Conservation (phyloP, 139 green algal genomes). For the Deuterostichococcus epilithicus region DNA sequence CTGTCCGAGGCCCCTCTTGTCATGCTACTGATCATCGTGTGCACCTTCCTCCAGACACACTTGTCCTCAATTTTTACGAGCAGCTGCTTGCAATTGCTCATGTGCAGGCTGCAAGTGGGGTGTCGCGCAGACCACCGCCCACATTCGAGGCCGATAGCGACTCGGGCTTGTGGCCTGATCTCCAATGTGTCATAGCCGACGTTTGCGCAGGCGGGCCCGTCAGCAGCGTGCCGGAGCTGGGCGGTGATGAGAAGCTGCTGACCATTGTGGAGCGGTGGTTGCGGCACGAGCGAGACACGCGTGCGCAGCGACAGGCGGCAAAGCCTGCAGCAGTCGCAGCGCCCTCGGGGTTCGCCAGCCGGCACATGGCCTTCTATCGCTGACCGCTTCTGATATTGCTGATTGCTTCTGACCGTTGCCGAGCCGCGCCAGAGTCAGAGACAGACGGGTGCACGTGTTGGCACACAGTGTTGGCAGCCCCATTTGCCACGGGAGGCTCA, state of each 20-base stretch:
- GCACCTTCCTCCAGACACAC: background rate
- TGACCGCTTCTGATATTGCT: conserved; percentile 14
- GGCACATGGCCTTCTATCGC: conserved; percentile 77
- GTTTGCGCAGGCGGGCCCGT: conserved; percentile 30
- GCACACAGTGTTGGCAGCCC: too few relatives aligned
- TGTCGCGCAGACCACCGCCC: background rate
- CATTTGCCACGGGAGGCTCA: too few relatives aligned
- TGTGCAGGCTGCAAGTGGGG: conserved; percentile 7
- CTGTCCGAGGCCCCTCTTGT: background rate
- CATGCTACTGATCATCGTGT: background rate
- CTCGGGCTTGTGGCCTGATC: background rate
- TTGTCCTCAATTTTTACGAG: background rate
- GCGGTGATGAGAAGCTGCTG: conserved; percentile 61
- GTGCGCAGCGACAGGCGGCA: conserved; percentile 1
- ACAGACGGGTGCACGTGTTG: too few relatives aligned
- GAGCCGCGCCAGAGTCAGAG: too few relatives aligned
- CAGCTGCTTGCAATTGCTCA: too few relatives aligned
- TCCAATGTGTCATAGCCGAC: too few relatives aligned
- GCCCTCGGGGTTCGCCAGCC: conserved; percentile 58
- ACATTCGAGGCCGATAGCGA: background rate
- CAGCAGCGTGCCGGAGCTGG: conserved; percentile 29
- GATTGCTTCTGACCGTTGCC: too few relatives aligned
- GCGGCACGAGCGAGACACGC: conserved; percentile 50
- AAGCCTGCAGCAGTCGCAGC: conserved; percentile 16
- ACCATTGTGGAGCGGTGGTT: conserved; percentile 82